A percentile compares a stretch with the other conserved stretches of the same genome.
Conservation (phyloP, 1,284 basidiomycete species). For the Neolentinus lepideus region DNA sequence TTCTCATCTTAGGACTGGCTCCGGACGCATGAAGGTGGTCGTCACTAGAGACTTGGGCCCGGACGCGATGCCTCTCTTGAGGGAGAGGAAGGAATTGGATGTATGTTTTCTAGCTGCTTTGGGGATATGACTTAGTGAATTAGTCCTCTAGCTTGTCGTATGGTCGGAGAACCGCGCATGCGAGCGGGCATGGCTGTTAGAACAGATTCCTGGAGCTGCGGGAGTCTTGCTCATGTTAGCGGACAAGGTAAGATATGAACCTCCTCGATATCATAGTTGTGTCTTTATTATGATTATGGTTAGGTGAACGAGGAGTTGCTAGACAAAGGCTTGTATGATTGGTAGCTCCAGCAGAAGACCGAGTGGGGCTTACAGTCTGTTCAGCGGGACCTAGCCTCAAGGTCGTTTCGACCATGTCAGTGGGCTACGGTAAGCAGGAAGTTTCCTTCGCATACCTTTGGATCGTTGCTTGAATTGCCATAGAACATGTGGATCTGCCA, state of each 20-base stretch:
- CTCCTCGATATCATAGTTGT: too few relatives aligned
- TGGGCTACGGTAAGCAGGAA: constrained; percentile 65
- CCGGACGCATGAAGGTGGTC: constrained; percentile 44
- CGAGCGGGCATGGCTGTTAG: constrained; percentile 71
- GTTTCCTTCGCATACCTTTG: background rate
- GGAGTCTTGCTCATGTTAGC: constrained; percentile 66
- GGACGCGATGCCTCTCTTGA: constrained; percentile 62
- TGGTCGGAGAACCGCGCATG: constrained; percentile 68
- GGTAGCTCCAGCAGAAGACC: constrained; percentile 1
- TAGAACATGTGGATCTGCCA: constrained; percentile 78
- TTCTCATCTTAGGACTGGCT: constrained; percentile 19
- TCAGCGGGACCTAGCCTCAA: constrained; percentile 67
- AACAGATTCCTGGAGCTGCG: constrained; percentile 58
- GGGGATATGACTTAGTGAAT: background rate
- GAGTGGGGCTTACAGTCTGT: constrained; percentile 3
- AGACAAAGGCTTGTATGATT: constrained; percentile 42
- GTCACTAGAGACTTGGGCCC: constrained; percentile 64
- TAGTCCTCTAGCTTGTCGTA: constrained; percentile 42
- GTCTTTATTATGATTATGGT: background rate
- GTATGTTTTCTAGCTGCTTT: constrained; percentile 25
- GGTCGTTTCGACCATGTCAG: constrained; percentile 86
- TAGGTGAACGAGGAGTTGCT: constrained; percentile 73
- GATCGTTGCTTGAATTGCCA: constrained; percentile 1
- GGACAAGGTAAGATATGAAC: constrained; percentile 51
- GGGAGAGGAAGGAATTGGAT: constrained; percentile 44